Evolutionary conservation across 2,329 filamentous ascomycete species (phyloP).

Genomic region (Ilyonectria destructans): DNA sequence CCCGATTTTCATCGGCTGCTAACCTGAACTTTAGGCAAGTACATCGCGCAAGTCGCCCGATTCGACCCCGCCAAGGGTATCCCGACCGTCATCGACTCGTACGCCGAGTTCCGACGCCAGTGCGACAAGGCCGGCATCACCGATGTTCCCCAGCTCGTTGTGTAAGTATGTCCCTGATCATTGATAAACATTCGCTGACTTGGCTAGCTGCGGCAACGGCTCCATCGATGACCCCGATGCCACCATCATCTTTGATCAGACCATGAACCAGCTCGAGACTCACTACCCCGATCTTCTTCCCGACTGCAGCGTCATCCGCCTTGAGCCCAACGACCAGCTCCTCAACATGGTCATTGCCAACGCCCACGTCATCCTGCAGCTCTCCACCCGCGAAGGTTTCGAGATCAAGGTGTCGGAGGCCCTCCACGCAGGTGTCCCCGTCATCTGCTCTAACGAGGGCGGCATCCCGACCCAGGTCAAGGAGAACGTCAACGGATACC

Average conservation of each 20-base stretch:
- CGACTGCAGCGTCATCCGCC: conserved; percentile 82
- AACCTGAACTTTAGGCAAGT: conserved; percentile 66
- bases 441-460: conserved; percentile 83
- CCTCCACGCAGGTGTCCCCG: conserved; percentile 83
- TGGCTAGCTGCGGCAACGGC: conserved; percentile 77
- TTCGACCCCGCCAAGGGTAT: conserved; percentile 91
- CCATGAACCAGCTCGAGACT: conserved; percentile 76
- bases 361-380: conserved; percentile 81
- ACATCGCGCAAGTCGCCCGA: conserved; percentile 85
- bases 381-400: conserved; percentile 87
- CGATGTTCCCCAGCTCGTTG: conserved; percentile 79
- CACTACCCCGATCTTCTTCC: conserved; percentile 74
- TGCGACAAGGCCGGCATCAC: conserved; percentile 68
- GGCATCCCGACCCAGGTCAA: conserved; percentile 87
- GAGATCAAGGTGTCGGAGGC: conserved; percentile 91
- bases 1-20: conserved; percentile 1
- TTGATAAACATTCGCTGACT: conserved; percentile 15
- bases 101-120: conserved; percentile 78
- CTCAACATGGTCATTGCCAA: conserved; percentile 84
- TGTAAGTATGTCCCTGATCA: conserved; percentile 59
- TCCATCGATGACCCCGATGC: conserved; percentile 88
- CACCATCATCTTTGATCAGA: conserved; percentile 79
- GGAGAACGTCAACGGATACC: conserved; percentile 79
- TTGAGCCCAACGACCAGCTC: conserved; percentile 85
- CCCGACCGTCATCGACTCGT: conserved; percentile 82